Evolutionary conservation across 2,329 filamentous ascomycete species (phyloP).

Genomic region (Aureobasidium sp.): DNA sequence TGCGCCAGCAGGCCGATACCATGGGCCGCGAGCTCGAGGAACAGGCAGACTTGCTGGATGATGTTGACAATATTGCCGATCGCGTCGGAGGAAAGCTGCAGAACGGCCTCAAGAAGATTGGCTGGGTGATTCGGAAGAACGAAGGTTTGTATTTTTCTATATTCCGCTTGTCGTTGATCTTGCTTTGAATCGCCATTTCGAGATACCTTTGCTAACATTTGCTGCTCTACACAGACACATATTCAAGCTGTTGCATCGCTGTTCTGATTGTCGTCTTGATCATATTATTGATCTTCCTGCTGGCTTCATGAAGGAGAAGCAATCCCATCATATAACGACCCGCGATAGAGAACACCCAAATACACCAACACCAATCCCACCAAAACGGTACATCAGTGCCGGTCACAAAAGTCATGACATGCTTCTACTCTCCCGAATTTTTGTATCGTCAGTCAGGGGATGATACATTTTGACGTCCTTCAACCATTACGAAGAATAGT

Average conservation of each 20-base stretch:
- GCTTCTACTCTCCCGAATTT: neutral
- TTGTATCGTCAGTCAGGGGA: neutral
- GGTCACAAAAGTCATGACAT: neutral
- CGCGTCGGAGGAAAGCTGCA: slow-evolving; percentile 79
- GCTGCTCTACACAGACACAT: slow-evolving; percentile 44
- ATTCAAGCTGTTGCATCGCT: slow-evolving; percentile 85
- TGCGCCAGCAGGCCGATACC: slow-evolving; percentile 82
- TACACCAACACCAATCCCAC: neutral
- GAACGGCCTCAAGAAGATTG: slow-evolving; percentile 79
- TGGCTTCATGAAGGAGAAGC: slow-evolving; percentile 46
- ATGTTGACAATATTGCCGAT: slow-evolving; percentile 77
- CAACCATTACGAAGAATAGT: neutral
- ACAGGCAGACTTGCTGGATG: slow-evolving; percentile 80
- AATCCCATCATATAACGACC: neutral
- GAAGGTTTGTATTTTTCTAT: slow-evolving; percentile 56
- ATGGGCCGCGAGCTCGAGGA: slow-evolving; percentile 97
- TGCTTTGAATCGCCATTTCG: neutral
- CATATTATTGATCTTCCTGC: slow-evolving; percentile 72
- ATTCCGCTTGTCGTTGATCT: neutral
- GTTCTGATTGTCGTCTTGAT: slow-evolving; percentile 84
- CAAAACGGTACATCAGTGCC: neutral
- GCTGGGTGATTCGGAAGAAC: slow-evolving; percentile 77
- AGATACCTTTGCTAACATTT: neutral
- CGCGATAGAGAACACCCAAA: neutral
- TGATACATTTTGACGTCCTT: neutral